phyloP scores from a whole-genome alignment of 2,329 filamentous ascomycete genomes.

The Colletotrichum neosansevieriae region DNA sequence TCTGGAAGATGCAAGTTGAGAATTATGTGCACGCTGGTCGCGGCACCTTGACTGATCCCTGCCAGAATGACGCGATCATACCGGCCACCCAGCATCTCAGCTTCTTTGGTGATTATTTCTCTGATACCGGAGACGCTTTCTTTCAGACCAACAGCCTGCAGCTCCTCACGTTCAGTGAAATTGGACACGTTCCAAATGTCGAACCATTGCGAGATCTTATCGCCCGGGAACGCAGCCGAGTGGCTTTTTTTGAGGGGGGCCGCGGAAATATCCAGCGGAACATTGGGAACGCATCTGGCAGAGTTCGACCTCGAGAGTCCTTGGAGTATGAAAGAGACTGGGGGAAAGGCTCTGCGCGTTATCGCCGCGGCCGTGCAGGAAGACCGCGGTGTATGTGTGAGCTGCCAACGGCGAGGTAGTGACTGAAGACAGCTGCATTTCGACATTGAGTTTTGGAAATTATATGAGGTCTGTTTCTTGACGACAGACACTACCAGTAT shows the following conservation, averaged over 20 bases:
- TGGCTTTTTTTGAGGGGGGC: conserved; percentile 51
- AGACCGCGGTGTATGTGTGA: conserved; percentile 58
- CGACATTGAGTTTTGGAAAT: not conserved
- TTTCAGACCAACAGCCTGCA: conserved; percentile 55
- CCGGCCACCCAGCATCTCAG: conserved; percentile 49
- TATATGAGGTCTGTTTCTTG: not conserved
- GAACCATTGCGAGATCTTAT: conserved; percentile 59
- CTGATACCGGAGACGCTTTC: conserved; percentile 52
- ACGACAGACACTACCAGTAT: too few relatives aligned
- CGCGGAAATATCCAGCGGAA: conserved; percentile 64
- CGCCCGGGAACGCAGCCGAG: conserved; percentile 42
- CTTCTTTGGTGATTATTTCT: conserved; percentile 51
- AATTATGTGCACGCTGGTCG: conserved; percentile 53
- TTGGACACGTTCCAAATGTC: conserved; percentile 60
- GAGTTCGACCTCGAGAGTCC: conserved; percentile 49
- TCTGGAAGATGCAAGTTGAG: conserved; percentile 49
- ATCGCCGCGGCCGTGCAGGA: conserved; percentile 60
- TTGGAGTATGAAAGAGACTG: conserved; percentile 47
- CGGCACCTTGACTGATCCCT: conserved; percentile 61
- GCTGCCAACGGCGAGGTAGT: conserved; percentile 41
- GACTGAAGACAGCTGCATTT: not conserved
- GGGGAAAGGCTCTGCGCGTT: conserved; percentile 49
- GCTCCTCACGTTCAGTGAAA: conserved; percentile 55
- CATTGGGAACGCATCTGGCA: conserved; percentile 56
- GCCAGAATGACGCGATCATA: conserved; percentile 56